Evolutionary conservation across 495 filamentous ascomycete genomes (phyloP).

Genomic region (Neurospora tetraspora): DNA sequence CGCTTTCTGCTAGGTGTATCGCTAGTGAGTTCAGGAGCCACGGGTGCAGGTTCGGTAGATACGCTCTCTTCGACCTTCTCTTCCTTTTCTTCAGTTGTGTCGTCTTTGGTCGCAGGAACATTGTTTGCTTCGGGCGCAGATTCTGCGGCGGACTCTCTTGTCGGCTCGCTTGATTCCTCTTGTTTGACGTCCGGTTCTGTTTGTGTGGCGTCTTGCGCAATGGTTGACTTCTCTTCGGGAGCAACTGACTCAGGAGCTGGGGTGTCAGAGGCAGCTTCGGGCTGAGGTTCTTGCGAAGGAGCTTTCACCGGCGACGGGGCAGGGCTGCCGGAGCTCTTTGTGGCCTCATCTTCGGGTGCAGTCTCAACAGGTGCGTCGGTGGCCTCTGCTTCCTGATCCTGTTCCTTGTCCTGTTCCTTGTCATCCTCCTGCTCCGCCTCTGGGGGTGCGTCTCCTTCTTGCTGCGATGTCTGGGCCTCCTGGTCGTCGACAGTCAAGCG

Average conservation of each 20-base stretch:
- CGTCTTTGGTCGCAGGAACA: neutral
- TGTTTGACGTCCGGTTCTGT: neutral
- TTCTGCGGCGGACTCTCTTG: neutral
- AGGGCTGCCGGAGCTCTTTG: conserved; percentile 4
- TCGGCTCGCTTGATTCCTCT: neutral
- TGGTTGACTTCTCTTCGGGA: neutral
- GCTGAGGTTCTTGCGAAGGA: conserved; percentile 1
- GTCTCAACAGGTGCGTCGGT: conserved; percentile 9
- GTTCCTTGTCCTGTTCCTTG: neutral
- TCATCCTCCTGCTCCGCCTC: neutral
- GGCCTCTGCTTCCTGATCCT: conserved; percentile 1
- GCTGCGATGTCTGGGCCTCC: neutral
- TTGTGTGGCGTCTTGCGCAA: neutral
- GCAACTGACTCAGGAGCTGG: neutral
- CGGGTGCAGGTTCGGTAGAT: neutral
- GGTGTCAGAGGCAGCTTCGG: neutral
- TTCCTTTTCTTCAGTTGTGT: neutral
- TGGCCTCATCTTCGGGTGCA: conserved; percentile 3
- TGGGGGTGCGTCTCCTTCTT: neutral
- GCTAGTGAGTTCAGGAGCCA: conserved; percentile 28
- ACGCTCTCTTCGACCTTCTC: neutral
- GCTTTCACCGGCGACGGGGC: conserved; percentile 5
- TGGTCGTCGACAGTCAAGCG: conserved; percentile 33
- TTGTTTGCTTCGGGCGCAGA: neutral
- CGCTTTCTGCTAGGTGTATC: conserved; percentile 66